Evolutionary conservation across 2,329 filamentous ascomycete genomes (phyloP).

Genomic region (Fusarium sp.): DNA sequence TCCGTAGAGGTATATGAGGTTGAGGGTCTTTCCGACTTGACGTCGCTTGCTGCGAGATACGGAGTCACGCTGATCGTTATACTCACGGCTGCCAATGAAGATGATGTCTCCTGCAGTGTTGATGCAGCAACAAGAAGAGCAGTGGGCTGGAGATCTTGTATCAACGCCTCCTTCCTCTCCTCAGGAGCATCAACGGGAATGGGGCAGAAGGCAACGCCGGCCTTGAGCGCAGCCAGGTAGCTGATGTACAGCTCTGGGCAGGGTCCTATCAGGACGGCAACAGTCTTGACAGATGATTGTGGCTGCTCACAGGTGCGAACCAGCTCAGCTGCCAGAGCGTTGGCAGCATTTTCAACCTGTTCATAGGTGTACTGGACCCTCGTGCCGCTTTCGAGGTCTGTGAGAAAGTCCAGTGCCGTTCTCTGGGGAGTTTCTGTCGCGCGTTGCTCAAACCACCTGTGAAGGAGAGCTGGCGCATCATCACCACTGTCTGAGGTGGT

Average conservation of each 20-base stretch:
- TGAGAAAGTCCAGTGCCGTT: conserved; percentile 16
- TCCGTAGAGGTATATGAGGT: fast-evolving
- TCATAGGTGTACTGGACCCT: conserved; percentile 14
- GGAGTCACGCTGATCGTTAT: not conserved
- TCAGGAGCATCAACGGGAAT: conserved; percentile 8
- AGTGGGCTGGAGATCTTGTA: conserved; percentile 16
- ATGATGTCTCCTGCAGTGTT: not conserved
- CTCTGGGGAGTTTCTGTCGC: not conserved
- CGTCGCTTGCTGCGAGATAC: not conserved
- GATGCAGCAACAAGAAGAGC: not conserved
- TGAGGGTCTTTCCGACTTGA: not conserved
- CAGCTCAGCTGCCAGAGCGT: not conserved
- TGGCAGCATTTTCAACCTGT: conserved; percentile 2
- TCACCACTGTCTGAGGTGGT: not conserved
- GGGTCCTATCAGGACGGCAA: conserved; percentile 17
- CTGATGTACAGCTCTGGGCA: conserved; percentile 28
- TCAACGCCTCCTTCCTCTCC: conserved; percentile 15
- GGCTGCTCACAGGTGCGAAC: not conserved
- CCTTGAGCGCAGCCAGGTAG: conserved; percentile 20
- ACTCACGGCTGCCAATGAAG: not conserved
- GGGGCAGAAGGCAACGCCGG: conserved; percentile 24
- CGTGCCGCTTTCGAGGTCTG: not conserved
- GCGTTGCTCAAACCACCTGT: conserved; percentile 17
- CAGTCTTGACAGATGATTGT: not conserved
- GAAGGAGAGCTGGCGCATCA: not conserved